A percentile compares a stretch with the other conserved stretches of the same genome.
Evolutionary conservation across 2,329 filamentous ascomycete genomes (phyloP).

Genomic region (Teratosphaeria viscida): DNA sequence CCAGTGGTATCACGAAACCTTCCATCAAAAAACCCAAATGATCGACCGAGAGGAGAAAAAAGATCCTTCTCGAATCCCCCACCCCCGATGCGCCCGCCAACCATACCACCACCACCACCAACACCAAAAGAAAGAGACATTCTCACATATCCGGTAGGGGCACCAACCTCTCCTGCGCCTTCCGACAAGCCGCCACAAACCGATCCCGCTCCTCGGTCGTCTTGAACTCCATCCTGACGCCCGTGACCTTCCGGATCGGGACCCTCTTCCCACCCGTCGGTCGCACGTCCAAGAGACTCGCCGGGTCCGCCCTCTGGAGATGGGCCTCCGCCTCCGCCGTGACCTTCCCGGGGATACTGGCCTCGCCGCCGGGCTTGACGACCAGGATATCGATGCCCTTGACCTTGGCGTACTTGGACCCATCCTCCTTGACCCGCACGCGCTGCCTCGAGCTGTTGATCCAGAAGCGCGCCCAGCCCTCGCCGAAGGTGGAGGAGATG

Average conservation of each 20-base stretch:
- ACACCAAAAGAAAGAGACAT: background rate
- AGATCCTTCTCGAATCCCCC: too few relatives aligned
- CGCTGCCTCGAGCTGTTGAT: slow-evolving; percentile 30
- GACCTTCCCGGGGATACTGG: slow-evolving; percentile 2
- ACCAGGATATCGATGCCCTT: slow-evolving; percentile 32
- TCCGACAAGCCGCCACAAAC: slow-evolving; percentile 30
- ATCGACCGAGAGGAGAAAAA: too few relatives aligned
- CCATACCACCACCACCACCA: background rate
- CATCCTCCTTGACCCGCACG: slow-evolving; percentile 32
- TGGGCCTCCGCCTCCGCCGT: slow-evolving; percentile 1
- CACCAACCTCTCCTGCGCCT: slow-evolving; percentile 28
- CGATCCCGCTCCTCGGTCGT: slow-evolving; percentile 30
- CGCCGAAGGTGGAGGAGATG: slow-evolving; percentile 33
- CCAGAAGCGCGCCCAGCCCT: slow-evolving; percentile 35
- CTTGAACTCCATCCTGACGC: slow-evolving; percentile 35
- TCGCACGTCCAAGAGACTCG: slow-evolving; percentile 21
- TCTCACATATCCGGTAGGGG: slow-evolving; percentile 27
- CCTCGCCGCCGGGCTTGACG: slow-evolving; percentile 19
- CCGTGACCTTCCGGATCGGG: slow-evolving; percentile 28
- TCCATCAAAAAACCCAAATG: too few relatives aligned
- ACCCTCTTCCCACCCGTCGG: slow-evolving; percentile 14
- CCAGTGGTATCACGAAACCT: too few relatives aligned
- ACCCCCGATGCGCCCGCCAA: background rate
- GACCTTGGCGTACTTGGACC: slow-evolving; percentile 29
- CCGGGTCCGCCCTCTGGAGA: slow-evolving; percentile 20